Percentiles rank a stretch among this genome's conserved stretches.
Evolutionary conservation across 2,329 filamentous ascomycete species (phyloP).

Genomic region (Penicillium sp.): DNA sequence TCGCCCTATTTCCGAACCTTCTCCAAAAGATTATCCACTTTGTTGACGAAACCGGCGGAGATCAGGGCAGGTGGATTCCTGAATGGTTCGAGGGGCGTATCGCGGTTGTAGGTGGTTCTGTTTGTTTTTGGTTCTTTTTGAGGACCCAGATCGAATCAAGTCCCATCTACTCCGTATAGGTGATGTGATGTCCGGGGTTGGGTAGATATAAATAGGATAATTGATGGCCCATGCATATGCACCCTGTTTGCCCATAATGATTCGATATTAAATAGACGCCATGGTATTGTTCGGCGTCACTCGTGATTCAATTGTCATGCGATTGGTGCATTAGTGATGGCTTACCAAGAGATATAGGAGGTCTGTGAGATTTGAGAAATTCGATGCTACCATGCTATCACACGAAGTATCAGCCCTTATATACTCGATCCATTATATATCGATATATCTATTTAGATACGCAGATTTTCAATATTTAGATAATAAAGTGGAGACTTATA

Average conservation of each 20-base stretch:
- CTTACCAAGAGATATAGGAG: not conserved
- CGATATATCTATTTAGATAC: not conserved
- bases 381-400: slow-evolving; percentile 1
- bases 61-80: slow-evolving; percentile 24
- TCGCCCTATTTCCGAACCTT: slow-evolving; percentile 27
- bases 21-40: slow-evolving; percentile 13
- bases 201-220: slow-evolving; percentile 18
- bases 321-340: slow-evolving; percentile 19
- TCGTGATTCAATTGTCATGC: slow-evolving; percentile 20
- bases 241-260: not conserved
- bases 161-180: not conserved
- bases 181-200: not conserved
- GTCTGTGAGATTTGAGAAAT: slow-evolving; percentile 1
- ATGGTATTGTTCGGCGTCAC: not conserved
- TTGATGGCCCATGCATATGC: slow-evolving; percentile 2
- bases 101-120: slow-evolving; percentile 18
- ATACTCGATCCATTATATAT: no score
- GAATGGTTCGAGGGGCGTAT: slow-evolving; percentile 20
- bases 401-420: not conserved
- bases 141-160: not conserved
- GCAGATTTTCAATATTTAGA: not conserved
- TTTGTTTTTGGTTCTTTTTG: not conserved
- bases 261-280: slow-evolving; percentile 3
- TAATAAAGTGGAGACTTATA: slow-evolving; percentile 9
- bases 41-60: slow-evolving; percentile 26